Conservation (phyloP, 2,329 filamentous ascomycete species). For the Cordyceps cateniannulata region DNA sequence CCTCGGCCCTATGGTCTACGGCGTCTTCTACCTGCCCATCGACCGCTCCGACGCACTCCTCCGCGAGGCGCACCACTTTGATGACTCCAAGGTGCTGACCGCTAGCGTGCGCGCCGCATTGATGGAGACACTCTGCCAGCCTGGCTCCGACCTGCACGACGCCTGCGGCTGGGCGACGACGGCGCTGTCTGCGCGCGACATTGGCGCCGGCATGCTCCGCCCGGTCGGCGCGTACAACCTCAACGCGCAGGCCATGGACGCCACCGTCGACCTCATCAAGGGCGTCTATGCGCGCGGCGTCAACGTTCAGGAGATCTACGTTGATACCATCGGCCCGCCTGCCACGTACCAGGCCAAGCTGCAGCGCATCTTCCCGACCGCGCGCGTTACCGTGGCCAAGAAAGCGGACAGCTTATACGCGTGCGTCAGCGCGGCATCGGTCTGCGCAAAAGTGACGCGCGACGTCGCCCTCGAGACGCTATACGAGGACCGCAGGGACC, state of each 20-base stretch:
- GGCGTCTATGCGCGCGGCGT: slow-evolving; percentile 71
- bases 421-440: slow-evolving; percentile 86
- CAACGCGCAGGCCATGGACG: slow-evolving; percentile 92
- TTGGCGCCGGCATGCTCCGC: slow-evolving; percentile 70
- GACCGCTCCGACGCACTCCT: slow-evolving; percentile 66
- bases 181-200: slow-evolving; percentile 76
- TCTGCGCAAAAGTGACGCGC: slow-evolving; percentile 92
- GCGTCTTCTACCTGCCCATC: slow-evolving; percentile 68
- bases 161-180: slow-evolving; percentile 78
- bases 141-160: slow-evolving; percentile 39
- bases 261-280: slow-evolving; percentile 75
- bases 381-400: slow-evolving; percentile 70
- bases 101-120: slow-evolving; percentile 69
- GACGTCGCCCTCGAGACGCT: slow-evolving; percentile 82
- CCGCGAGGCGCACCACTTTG: slow-evolving; percentile 74
- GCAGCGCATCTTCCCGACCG: slow-evolving; percentile 74
- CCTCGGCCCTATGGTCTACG: slow-evolving; percentile 74
- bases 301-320: slow-evolving; percentile 82
- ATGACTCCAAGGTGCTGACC: slow-evolving; percentile 91
- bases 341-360: slow-evolving; percentile 78
- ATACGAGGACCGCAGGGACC: slow-evolving; percentile 44
- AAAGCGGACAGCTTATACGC: slow-evolving; percentile 93
- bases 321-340: slow-evolving; percentile 88
- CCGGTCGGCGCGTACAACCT: slow-evolving; percentile 70
- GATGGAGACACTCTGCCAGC: slow-evolving; percentile 62